Evolutionary conservation across 2,329 filamentous ascomycete species (phyloP).

Genomic region (Lasiodiplodia citricola): DNA sequence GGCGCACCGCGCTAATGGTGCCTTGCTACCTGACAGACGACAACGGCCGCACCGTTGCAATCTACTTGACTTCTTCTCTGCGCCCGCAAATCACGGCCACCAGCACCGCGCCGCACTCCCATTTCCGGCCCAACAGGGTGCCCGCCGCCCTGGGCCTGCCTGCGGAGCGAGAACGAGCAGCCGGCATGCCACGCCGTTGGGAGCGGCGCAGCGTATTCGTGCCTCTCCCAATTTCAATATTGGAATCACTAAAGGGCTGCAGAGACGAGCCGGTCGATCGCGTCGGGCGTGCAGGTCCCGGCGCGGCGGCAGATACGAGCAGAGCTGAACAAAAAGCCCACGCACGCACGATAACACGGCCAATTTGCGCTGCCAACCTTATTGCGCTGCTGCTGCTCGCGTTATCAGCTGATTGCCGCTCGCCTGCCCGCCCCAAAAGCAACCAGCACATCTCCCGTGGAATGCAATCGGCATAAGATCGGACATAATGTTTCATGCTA

Average conservation of each 20-base stretch:
- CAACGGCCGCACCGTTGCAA: constrained; percentile 20
- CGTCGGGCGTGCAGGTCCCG: neutral
- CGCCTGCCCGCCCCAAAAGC: constrained; percentile 5
- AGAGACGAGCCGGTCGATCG: neutral
- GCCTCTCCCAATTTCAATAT: constrained; percentile 8
- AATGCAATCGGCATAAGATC: constrained; percentile 15
- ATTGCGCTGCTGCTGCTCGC: neutral
- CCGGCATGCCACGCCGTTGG: neutral
- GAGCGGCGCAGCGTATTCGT: neutral
- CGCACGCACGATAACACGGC: neutral
- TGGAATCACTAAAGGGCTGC: neutral
- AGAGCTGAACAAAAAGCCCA: no score
- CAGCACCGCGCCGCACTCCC: neutral
- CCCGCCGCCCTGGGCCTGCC: neutral
- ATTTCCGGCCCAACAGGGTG: neutral
- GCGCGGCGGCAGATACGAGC: constrained; percentile 13
- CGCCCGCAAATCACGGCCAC: neutral
- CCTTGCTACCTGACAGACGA: constrained; percentile 12
- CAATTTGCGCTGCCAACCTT: constrained; percentile 1
- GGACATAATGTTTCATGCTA: constrained; percentile 14
- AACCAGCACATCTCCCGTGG: neutral
- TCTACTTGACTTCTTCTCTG: neutral
- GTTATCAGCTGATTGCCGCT: neutral
- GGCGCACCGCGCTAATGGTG: neutral
- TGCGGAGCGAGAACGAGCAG: neutral